Evolutionary conservation across 2,329 filamentous ascomycete genomes (phyloP).

Genomic region (Aspergillus sp.): DNA sequence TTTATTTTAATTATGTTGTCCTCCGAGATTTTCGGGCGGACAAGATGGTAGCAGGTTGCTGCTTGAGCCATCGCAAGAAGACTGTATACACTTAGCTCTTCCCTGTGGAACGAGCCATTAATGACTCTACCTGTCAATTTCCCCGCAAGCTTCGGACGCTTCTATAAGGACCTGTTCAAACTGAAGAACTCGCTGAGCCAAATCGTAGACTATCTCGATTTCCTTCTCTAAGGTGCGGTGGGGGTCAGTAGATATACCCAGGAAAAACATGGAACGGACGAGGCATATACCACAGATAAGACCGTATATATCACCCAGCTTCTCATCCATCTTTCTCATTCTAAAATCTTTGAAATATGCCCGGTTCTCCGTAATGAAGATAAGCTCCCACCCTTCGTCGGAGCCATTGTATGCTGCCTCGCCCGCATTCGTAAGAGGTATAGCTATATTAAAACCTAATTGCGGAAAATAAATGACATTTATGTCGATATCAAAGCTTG

Average conservation of each 20-base stretch:
- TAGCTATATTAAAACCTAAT: slow-evolving; percentile 81
- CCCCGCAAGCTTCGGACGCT: slow-evolving; percentile 79
- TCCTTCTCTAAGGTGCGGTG: slow-evolving; percentile 65
- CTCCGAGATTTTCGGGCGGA: slow-evolving; percentile 66
- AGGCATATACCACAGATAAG: slow-evolving; percentile 68
- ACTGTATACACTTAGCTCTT: slow-evolving; percentile 44
- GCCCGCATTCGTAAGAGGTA: slow-evolving; percentile 63
- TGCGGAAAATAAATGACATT: slow-evolving; percentile 92
- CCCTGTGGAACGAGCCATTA: background rate
- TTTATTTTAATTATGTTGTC: slow-evolving; percentile 71
- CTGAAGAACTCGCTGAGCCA: slow-evolving; percentile 69
- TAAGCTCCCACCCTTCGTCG: slow-evolving; percentile 70
- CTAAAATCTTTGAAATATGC: slow-evolving; percentile 84
- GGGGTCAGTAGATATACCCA: background rate
- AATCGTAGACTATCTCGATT: slow-evolving; percentile 79
- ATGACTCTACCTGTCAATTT: slow-evolving; percentile 66
- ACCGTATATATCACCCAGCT: slow-evolving; percentile 81
- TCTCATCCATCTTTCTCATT: slow-evolving; percentile 77
- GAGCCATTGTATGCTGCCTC: slow-evolving; percentile 64
- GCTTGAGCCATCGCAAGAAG: slow-evolving; percentile 76
- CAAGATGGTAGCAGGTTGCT: slow-evolving; percentile 72
- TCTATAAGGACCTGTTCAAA: slow-evolving; percentile 65
- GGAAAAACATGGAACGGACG: background rate
- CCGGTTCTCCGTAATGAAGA: slow-evolving; percentile 69
- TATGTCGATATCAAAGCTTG: slow-evolving; percentile 52